Evolutionary conservation across 768 basidiomycete genomes (phyloP), one percentile per base, ranked within the genome.

Genomic region (Naganishia friedmannii): DNA sequence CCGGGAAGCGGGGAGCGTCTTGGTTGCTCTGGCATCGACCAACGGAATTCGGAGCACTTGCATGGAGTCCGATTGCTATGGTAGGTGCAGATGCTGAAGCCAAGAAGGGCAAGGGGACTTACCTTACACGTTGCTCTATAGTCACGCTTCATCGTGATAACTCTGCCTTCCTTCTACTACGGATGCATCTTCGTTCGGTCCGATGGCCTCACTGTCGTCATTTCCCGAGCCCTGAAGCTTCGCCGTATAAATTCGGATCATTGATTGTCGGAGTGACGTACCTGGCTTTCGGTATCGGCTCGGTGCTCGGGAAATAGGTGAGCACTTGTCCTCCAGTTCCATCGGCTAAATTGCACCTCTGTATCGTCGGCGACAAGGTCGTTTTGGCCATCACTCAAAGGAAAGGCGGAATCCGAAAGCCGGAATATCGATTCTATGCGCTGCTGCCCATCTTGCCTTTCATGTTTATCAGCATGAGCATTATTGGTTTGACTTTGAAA

Each of bases 21-120:
- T 76, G 73, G 73, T 70, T 73, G 70, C 75, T 74, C 0, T 76
- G 75, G 75, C 67, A 70, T 31, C 67, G 74, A 19, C 75, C 75
- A 0, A 67, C 46, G 34, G 74, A 75, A 60, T 76, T 67, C 55
- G 48, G 65, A 0, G 32, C 37, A 19, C 65, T 74, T 48, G 65
- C 54, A 26, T 17, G 68, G 8, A 69, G 66, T 6, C 74, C 75
- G 0, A 70, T 76, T 42, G 23, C 65, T 13, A 75, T 76, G 74
- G 69, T 73, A n/a, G 7, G 67, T 53, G 23, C 12, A 12, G 34
- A 37, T 37, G 23, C n/a, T 42, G 1, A 37, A 5, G 12, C 34
- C 34, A n/a, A n/a, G 34, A 37, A 37, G 34, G 12, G 6, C 6
- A 37, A 37, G 34, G 12, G 34, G 12, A 12, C 34, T 37, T 5